Base-by-base conservation (phyloP, 2,329 filamentous ascomycete species). In the Ophiosphaerella narmari region DNA sequence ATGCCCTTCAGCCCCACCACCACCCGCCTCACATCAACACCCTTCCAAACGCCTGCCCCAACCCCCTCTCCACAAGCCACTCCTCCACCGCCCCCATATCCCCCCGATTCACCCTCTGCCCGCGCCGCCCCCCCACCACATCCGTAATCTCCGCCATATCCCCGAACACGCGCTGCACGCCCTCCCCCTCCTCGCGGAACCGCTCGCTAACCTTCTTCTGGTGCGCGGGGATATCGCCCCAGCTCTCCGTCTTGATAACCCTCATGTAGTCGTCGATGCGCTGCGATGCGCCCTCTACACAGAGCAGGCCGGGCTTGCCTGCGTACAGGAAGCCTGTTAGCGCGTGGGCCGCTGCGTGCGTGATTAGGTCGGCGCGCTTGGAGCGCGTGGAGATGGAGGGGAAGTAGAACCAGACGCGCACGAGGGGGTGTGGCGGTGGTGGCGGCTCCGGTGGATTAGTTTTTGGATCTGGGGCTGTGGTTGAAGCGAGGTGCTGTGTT, bases 321-420 rank as follows among this genome's bases (percentile, higher is more conserved):
- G 83, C 83, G 13, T 83, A 72, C 3, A 86, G 76, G 57, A 86
- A 86, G 0, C 83, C 83, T 0, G 82, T 85, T 0, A 86, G 74
- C 2, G 62, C 68, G 62, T 84, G 83, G 0, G 62, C 56, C 0
- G 82, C 78, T 0, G 82, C 82, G 48, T 82, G 70, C 46, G 75
- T 77, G 38, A 86, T 78, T 36, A 86, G 69, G 55, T 86, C 82
- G 55, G 81, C 77, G 39, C 83, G 75, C 59, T 86, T 86, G 39
- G 77, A 76, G 3, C 83, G 78, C 0, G 83, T 86, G 35, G 79
- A 82, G 46, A 86, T 79, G 1, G 82, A 85, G 0, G 83, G 83
- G 54, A 86, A 85, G 66, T 86, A 86, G 61, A 86, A 86, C 83
- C 83, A 86, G 1, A 81, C 82, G 7, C 83, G 73, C 3, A 82